A percentile compares a stretch with the other conserved stretches of the same genome.
phyloP scores from a whole-genome alignment of 1,284 basidiomycete species.

The Naganishia liquefaciens region DNA sequence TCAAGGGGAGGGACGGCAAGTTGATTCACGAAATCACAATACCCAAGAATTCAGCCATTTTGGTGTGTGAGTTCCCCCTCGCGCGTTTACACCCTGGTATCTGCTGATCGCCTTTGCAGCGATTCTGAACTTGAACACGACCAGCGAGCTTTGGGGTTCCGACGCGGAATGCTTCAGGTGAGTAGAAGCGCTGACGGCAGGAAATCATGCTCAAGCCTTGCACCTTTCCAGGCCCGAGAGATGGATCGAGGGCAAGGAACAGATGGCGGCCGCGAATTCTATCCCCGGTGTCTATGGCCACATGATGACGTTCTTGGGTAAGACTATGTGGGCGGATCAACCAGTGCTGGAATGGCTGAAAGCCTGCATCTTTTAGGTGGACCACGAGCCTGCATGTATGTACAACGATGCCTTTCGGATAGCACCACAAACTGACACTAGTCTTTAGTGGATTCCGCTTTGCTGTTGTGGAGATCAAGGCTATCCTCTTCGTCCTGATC shows the following conservation, averaged over 20 bases:
- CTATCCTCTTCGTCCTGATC: conserved; percentile 62
- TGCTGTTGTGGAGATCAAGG: conserved; percentile 67
- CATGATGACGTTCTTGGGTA: conserved; percentile 64
- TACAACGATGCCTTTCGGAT: not conserved
- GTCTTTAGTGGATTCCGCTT: conserved; percentile 62
- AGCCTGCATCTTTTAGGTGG: conserved; percentile 57
- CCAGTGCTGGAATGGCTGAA: too few relatives aligned
- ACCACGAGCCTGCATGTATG: conserved; percentile 64
- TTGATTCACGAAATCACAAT: conserved; percentile 47
- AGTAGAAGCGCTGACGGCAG: conserved; percentile 20
- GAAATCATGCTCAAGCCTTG: not conserved
- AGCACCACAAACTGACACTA: not conserved
- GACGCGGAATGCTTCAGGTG: conserved; percentile 67
- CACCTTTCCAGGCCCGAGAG: conserved; percentile 61
- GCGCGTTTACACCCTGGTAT: too few relatives aligned
- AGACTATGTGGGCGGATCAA: conserved; percentile 44
- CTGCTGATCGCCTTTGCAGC: conserved; percentile 35
- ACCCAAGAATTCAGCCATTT: conserved; percentile 44
- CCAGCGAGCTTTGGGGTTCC: conserved; percentile 64
- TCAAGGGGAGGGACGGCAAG: conserved; percentile 51
- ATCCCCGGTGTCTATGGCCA: conserved; percentile 66
- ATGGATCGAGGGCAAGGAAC: conserved; percentile 52
- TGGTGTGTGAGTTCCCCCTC: conserved; percentile 44
- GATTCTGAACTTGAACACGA: conserved; percentile 63
- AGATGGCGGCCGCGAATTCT: conserved; percentile 50